Base-by-base conservation (phyloP, 2,329 filamentous ascomycete genomes). In the Mycosphaerelloides madeirae region DNA sequence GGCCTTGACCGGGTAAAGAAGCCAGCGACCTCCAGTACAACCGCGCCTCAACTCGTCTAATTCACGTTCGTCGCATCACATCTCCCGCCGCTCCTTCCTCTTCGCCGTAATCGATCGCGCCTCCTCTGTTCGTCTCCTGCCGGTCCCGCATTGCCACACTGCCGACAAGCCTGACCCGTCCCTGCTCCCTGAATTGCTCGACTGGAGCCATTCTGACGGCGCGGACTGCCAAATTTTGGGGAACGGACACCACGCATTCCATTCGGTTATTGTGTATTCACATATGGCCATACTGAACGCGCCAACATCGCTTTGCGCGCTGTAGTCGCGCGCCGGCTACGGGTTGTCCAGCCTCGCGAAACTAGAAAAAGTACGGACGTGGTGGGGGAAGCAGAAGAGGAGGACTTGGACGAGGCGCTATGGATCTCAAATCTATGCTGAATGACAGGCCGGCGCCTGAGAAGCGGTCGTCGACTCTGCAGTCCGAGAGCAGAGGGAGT, bases 381-480 rank as follows among this genome's bases (percentile, higher is more conserved):
- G 22, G 6, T 25, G 22, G 22, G 22, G 22, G 9, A 5, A 25
- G 22, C 9, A 25, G 6, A 25, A 25, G 22, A 25, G 22, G 22
- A 25, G 22, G 22, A 25, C 9, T 9, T 6, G 22, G 22, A 25
- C 22, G 22, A 35, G 25, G 38, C 40, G 44, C 38, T 18, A 65
- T 65, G 63, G 59, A 65, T 49, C 53, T 65, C 42, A 47, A 46
- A 11, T 45, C 55, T 19, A 57, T 65, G 52, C 52, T 65, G 43
- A 63, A 63, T 43, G 56, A 63, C 43, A 50, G 56, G 15, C 44
- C 49, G 7, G 52, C 55, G 46, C 54, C 59, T 19, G 51, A 56
- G 25, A 55, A 55, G 40, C 56, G 47, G 36, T 37, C 52, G 14
- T 39, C 52, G 44, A 38, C 44, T 42, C 14, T 38, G 37, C 19